These are phyloP conservation scores for Xerocomus nothofagi DNA, from an alignment of 1,284 basidiomycete genomes.

Conservation along the genomic window DNA sequence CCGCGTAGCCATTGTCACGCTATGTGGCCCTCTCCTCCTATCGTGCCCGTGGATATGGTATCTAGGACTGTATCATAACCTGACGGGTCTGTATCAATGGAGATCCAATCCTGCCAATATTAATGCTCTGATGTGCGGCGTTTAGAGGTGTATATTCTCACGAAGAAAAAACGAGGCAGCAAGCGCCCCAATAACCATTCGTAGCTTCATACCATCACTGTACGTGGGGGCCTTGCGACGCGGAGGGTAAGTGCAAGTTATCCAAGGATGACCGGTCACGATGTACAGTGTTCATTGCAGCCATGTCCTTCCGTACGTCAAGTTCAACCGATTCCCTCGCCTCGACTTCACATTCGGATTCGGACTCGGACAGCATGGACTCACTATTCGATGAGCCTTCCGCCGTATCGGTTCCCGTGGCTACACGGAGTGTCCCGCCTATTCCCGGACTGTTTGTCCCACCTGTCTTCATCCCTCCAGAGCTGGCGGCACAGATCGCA, in stretches of 20 bases:
- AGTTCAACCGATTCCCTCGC: not conserved
- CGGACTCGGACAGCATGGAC: conserved; percentile 35
- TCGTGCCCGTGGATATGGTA: not conserved
- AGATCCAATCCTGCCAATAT: not conserved
- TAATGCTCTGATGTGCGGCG: not conserved
- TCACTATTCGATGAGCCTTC: conserved; percentile 44
- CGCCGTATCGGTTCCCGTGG: conserved; percentile 11
- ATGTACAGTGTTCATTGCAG: not conserved
- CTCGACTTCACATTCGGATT: conserved; percentile 8
- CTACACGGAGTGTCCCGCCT: conserved; percentile 43
- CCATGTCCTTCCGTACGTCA: conserved; percentile 15
- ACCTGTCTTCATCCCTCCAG: conserved; percentile 46
- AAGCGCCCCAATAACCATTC: not conserved
- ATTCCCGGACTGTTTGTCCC: conserved; percentile 66
- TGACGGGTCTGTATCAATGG: not conserved
- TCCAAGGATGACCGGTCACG: not conserved
- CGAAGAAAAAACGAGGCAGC: conserved; percentile 7
- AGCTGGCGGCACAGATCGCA: conserved; percentile 50
- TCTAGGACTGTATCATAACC: not conserved
- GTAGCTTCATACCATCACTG: conserved; percentile 4
- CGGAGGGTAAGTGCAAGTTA: conserved; percentile 7
- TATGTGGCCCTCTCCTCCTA: not conserved
- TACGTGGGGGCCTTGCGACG: not conserved
- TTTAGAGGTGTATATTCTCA: conserved; percentile 22
- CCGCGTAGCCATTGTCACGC: not conserved